These are phyloP conservation scores for Rhodosporidiobolus sp. DNA, from an alignment of 768 basidiomycete genomes.

Conservation along the genomic window DNA sequence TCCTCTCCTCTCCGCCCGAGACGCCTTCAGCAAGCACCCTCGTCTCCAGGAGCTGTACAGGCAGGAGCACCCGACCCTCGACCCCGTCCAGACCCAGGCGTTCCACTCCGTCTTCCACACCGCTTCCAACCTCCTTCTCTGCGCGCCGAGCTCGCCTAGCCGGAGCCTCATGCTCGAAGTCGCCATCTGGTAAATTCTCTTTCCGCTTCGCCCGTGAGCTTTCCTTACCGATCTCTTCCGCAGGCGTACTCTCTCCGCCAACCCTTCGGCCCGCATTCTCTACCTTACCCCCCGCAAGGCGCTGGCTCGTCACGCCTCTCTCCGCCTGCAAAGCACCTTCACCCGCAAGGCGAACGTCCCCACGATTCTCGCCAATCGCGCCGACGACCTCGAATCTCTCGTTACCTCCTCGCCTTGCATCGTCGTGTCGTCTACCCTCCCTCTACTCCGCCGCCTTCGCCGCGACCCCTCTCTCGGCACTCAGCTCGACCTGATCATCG, in stretches of 20 bases:
- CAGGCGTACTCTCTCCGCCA: slow-evolving; percentile 29
- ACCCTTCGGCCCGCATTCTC: slow-evolving; percentile 44
- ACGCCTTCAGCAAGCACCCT: slow-evolving; percentile 66
- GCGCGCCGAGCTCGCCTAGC: slow-evolving; percentile 74
- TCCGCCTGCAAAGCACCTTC: slow-evolving; percentile 43
- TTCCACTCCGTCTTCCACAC: slow-evolving; percentile 79
- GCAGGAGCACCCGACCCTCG: slow-evolving; percentile 60
- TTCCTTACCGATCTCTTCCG: not conserved
- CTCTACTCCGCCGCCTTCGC: slow-evolving; percentile 40
- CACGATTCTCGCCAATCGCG: slow-evolving; percentile 11
- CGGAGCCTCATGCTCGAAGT: slow-evolving; percentile 72
- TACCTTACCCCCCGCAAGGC: slow-evolving; percentile 47
- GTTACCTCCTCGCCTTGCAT: slow-evolving; percentile 15
- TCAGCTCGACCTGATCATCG: slow-evolving; percentile 66
- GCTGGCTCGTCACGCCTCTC: slow-evolving; percentile 45
- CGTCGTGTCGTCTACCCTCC: slow-evolving; percentile 44
- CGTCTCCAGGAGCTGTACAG: slow-evolving; percentile 55
- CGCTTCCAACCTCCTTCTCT: slow-evolving; percentile 64
- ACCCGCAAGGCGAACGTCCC: slow-evolving; percentile 34
- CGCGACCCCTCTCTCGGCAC: slow-evolving; percentile 42
- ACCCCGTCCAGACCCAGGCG: slow-evolving; percentile 81
- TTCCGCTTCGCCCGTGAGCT: not conserved
- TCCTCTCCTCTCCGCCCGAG: slow-evolving; percentile 64
- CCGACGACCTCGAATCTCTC: slow-evolving; percentile 19
- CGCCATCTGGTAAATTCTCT: slow-evolving; percentile 60